Conservation (phyloP, 192 early-diverging fungal species). For the Phlyctochytrium arcticum region DNA sequence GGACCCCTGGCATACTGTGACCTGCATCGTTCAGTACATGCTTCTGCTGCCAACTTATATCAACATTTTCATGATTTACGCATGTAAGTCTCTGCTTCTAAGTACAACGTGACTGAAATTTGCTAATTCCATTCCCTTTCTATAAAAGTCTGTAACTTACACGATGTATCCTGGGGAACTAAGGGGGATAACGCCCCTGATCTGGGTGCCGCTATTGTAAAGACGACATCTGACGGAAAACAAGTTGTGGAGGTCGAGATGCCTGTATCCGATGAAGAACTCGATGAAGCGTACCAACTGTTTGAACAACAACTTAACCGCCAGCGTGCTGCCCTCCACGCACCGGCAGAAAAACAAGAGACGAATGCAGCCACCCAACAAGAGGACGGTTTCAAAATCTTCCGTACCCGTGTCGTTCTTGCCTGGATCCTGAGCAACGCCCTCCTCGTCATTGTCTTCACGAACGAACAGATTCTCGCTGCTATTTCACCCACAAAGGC, state of each 20-base stretch:
- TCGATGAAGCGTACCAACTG: conserved; percentile 68
- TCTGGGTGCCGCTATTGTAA: conserved; percentile 65
- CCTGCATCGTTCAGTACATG: conserved; percentile 47
- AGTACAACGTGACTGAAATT: not conserved
- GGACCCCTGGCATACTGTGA: conserved; percentile 49
- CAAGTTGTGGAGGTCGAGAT: conserved; percentile 66
- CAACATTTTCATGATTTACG: conserved; percentile 49
- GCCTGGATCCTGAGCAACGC: conserved; percentile 45
- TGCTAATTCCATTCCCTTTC: not conserved
- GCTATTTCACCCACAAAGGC: conserved; percentile 27
- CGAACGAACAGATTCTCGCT: conserved; percentile 24
- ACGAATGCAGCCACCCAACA: conserved; percentile 28
- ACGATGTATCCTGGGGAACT: conserved; percentile 60
- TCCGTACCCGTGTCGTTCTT: conserved; percentile 47
- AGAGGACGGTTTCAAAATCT: conserved; percentile 50
- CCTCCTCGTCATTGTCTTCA: conserved; percentile 39
- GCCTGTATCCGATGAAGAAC: conserved; percentile 65
- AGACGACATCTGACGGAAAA: conserved; percentile 60
- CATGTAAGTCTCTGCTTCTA: conserved; percentile 24
- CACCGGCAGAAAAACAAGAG: conserved; percentile 50
- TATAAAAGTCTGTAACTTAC: conserved; percentile 43
- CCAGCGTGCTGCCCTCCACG: conserved; percentile 12
- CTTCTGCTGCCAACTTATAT: conserved; percentile 39
- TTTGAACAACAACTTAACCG: conserved; percentile 55
- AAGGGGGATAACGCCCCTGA: conserved; percentile 53